Evolutionary conservation across 1,284 basidiomycete genomes (phyloP), one percentile per base, ranked within the genome.

Genomic region (Exobasidium rhododendri): DNA sequence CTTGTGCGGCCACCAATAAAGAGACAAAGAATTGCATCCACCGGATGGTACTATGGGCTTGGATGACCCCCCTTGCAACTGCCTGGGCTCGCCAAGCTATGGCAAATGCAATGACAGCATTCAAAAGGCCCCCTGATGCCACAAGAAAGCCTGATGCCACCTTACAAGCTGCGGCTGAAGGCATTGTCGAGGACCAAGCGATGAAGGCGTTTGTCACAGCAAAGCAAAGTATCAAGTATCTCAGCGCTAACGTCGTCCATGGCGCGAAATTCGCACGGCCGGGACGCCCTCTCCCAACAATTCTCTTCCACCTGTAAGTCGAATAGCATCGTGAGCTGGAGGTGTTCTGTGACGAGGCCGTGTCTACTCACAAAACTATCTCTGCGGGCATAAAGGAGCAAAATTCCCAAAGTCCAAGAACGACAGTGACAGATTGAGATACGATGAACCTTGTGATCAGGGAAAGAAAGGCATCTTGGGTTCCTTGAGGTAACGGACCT

Each of bases 81-180:
- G 52, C 52, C 29, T 55, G 52, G 14, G 52, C 52, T 40, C 52
- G 52, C 52, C 52, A 55, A 4, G 52, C 52, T 17, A 55, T 55
- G n/a, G 52, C 52, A 44, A 55, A 55, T 35, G 52, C 20, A 22
- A 20, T 22, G 20, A 44, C 26, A 29, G 22, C 31, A 55, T 30
- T 31, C n/a, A 55, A 22, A 3, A 31, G n/a, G 22, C n/a, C 20
- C n/a, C 32, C 20, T 17, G 52, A 35, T n/a, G n/a, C 40, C 5
- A 55, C 14, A 6, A 55, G 14, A 29, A 55, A 55, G 14, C 31
- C 52, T 14, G 52, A 35, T 6, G 31, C 40, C 35, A 29, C 52
- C 35, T 55, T 29, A 29, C 52, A 55, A 6, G 52, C 22, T 22
- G 52, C 26, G 14, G 14, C 52, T 24, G 32, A 26, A 26, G 52